Evolutionary conservation across 2,329 filamentous ascomycete genomes (phyloP), one percentile per base, ranked within the genome.

Genomic region (Pseudogymnoascus pannorum): DNA sequence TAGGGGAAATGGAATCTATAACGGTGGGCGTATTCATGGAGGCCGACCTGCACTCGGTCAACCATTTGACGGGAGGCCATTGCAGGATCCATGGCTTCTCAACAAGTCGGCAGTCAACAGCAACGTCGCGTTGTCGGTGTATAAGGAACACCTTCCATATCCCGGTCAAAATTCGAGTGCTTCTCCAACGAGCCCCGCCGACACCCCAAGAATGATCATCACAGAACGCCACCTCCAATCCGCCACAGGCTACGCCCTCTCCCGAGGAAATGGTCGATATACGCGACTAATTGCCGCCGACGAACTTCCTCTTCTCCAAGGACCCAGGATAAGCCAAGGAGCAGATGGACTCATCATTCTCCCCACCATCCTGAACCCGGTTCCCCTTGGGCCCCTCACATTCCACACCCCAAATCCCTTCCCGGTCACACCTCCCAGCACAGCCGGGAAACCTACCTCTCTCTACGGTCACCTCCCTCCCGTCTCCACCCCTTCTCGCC

Each of bases 281-380:
- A 84, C 83, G 4, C 75, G 79, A 2, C 76, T 86, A 0, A 73
- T 86, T 12, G 81, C 81, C 0, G 82, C 79, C 0, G 83, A 86
- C 64, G 74, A 77, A 72, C 71, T 86, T 9, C 79, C 78, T 0
- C 68, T 72, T 3, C 67, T 79, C 33, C 57, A 58, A 22, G 31
- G 57, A 7, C 24, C 24, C 8, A 16, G 48, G 9, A 58, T 26
- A 1, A 54, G 44, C 5, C 64, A 68, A 60, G 66, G 68, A 4
- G 61, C 68, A n/a, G 69, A 72, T 40, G 69, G 69, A 5, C 40
- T 72, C 7, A 72, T 72, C 7, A 63, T 73, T 16, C 42, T 72
- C 12, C 71, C 71, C 5, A 31, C n/a, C 0, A 24, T n/a, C 2
- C n/a, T 31, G 26, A 51, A 29, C 24, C 24, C n/a, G 7, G 29